A percentile compares a stretch with the other conserved stretches of the same genome.
Conservation (phyloP, 495 filamentous ascomycete species). For the Ramalina intermedia region DNA sequence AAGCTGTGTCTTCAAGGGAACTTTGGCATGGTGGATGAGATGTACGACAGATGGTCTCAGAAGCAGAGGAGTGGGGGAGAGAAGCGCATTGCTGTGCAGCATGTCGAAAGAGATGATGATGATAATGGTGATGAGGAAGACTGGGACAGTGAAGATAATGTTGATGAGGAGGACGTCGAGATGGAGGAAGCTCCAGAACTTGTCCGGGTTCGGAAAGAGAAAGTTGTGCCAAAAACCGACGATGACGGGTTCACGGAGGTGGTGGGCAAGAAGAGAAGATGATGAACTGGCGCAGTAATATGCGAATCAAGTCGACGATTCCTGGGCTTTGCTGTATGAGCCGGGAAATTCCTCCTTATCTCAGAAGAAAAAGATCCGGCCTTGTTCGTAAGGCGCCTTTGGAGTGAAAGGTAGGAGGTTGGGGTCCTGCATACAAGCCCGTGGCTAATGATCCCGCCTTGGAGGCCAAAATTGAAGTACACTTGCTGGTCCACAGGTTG, state of each 20-base stretch:
- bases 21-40: constrained; percentile 49
- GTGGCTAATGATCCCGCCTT: no score
- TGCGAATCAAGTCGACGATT: no score
- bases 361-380: no score
- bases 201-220: constrained; percentile 45
- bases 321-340: no score
- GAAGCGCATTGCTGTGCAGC: constrained; percentile 36
- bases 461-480: no score
- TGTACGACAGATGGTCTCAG: constrained; percentile 52
- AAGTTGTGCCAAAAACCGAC: constrained; percentile 62
- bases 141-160: constrained; percentile 35
- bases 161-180: constrained; percentile 49
- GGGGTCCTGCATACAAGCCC: no score
- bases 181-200: constrained; percentile 61
- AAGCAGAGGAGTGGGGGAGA: constrained; percentile 38
- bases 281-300: background rate
- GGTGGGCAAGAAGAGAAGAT: constrained; percentile 53
- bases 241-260: constrained; percentile 94
- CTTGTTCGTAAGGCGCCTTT: no score
- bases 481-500: no score
- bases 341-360: no score
- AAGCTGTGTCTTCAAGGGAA: constrained; percentile 45
- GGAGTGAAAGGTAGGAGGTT: no score
- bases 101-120: constrained; percentile 36
- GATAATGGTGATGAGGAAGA: constrained; percentile 40